These are phyloP conservation scores for Penicillium sp. DNA, from an alignment of 2,329 filamentous ascomycete genomes.

Conservation along the genomic window DNA sequence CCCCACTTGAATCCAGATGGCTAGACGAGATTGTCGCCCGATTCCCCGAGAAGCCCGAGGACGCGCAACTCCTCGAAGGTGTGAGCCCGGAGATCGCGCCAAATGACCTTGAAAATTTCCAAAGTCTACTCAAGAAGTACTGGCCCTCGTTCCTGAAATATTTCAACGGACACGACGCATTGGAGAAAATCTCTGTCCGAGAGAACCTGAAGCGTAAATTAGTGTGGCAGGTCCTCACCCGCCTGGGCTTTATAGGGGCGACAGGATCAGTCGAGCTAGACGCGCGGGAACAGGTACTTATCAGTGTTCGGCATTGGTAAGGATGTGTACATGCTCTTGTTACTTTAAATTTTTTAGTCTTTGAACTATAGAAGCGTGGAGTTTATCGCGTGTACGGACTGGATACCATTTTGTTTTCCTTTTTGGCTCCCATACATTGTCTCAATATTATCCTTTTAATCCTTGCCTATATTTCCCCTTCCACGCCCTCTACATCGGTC, in stretches of 20 bases:
- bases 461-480: background rate
- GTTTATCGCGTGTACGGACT: background rate
- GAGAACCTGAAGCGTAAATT: conserved; percentile 82
- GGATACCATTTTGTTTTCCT: background rate
- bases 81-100: conserved; percentile 19
- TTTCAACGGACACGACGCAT: conserved; percentile 79
- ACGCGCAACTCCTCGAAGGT: conserved; percentile 4
- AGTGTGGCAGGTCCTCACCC: conserved; percentile 55
- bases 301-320: conserved; percentile 71
- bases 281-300: conserved; percentile 46
- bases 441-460: background rate
- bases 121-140: conserved; percentile 54
- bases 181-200: conserved; percentile 83
- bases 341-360: background rate
- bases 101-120: conserved; percentile 25
- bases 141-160: conserved; percentile 80
- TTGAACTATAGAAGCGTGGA: background rate
- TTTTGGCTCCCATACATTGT: background rate
- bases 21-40: conserved; percentile 49
- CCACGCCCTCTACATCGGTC: background rate
- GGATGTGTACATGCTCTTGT: background rate
- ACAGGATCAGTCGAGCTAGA: conserved; percentile 32
- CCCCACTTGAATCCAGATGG: conserved; percentile 74
- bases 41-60: conserved; percentile 32
- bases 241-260: conserved; percentile 64